A percentile compares a stretch with the other conserved stretches of the same genome.
Evolutionary conservation across 805 yeast species (phyloP).

Genomic region (Kuraishia floccosa): DNA sequence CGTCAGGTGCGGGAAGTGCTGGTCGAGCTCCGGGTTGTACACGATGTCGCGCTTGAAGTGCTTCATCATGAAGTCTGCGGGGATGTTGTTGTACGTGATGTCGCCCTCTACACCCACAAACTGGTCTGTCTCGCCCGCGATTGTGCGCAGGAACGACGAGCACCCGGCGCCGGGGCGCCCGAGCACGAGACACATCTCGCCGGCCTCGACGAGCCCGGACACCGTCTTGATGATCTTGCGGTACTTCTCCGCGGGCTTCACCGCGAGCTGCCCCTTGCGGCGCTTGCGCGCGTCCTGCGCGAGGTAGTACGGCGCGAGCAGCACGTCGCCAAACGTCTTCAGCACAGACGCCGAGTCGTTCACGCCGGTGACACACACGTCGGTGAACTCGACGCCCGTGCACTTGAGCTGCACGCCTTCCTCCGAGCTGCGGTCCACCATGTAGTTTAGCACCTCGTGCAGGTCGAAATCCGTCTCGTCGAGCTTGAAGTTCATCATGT

Average conservation of each 20-base stretch:
- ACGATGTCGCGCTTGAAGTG: slow-evolving; percentile 34
- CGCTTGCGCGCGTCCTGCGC: slow-evolving; percentile 1
- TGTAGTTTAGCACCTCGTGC: slow-evolving; percentile 19
- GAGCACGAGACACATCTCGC: slow-evolving; percentile 59
- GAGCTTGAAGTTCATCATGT: neutral
- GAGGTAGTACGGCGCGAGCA: slow-evolving; percentile 14
- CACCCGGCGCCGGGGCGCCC: slow-evolving; percentile 81
- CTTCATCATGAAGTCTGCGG: slow-evolving; percentile 33
- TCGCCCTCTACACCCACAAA: slow-evolving; percentile 31
- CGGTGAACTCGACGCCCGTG: slow-evolving; percentile 29
- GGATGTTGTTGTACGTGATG: slow-evolving; percentile 36
- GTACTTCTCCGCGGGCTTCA: neutral
- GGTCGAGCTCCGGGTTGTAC: slow-evolving; percentile 45
- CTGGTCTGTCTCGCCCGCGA: slow-evolving; percentile 38
- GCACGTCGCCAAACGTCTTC: slow-evolving; percentile 30
- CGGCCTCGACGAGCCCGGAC: slow-evolving; percentile 23
- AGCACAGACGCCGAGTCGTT: slow-evolving; percentile 33
- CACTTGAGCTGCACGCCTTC: slow-evolving; percentile 34
- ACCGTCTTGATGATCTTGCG: slow-evolving; percentile 2
- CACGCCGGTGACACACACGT: slow-evolving; percentile 29
- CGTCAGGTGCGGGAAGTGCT: slow-evolving; percentile 42
- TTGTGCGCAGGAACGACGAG: slow-evolving; percentile 53
- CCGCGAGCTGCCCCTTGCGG: neutral
- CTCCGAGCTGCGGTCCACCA: slow-evolving; percentile 26
- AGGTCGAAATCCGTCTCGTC: slow-evolving; percentile 29